Evolutionary conservation across 805 yeast species (phyloP), one percentile per base, ranked within the genome.

Genomic region (Metschnikowia dekortorum): DNA sequence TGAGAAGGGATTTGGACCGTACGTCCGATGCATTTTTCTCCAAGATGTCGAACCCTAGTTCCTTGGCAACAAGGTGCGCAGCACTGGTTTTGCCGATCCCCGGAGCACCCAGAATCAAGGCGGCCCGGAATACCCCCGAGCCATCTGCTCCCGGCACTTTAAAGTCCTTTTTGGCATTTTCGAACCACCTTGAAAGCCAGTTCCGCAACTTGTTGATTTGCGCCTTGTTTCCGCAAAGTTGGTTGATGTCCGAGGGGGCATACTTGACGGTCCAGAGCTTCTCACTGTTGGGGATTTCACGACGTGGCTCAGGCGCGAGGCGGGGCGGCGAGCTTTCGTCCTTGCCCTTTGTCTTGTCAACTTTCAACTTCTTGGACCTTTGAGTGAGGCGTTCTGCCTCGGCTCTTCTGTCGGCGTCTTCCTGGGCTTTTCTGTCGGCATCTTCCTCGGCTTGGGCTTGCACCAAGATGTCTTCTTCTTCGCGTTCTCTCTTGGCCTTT

Each of bases 221-320:
- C 3, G 87, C 81, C 65, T 88, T 89, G 53, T 58, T 58, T 53
- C 99, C 99, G 69, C 97, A 91, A 28, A 94, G 81, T 56, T 92
- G 97, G 37, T 74, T 72, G 42, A 86, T 53, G 35, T 75, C 75
- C 1, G 81, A 78, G 8, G 99, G 99, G 0, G 98, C 98, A 67
- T 94, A 89, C 64, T 83, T 89, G 4, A 82, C 85, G 0, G 99
- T 94, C 99, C 99, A 94, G 50, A 94, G 70, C 59, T 84, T 85
- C 48, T 84, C 88, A 46, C 75, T 73, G 53, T 79, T 79, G 2
- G 79, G 66, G 33, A 75, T 71, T 39, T 67, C 72, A 22, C 73
- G 56, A 13, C 39, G 51, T 0, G 67, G 65, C 8, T 50, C 48
- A 14, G 57, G 55, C 7, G 45, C 34, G 9, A 47, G 31, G 18